Conservation (phyloP, 768 basidiomycete genomes). For the Agrocybe chaxingu region DNA sequence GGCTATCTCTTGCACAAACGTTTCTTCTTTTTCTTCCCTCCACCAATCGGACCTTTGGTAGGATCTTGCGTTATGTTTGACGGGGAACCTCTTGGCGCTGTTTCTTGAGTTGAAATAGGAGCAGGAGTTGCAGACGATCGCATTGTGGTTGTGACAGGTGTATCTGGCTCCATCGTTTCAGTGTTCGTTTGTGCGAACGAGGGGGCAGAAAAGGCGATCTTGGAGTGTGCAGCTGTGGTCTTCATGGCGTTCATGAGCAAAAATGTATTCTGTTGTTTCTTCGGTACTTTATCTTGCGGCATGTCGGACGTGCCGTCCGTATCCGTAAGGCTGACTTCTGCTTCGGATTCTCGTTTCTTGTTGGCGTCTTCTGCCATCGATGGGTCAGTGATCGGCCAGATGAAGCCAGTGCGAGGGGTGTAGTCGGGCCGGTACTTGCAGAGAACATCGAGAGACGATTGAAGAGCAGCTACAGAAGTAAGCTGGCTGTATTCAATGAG, state of each 20-base stretch:
- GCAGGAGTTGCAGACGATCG: constrained; percentile 40
- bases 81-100: constrained; percentile 31
- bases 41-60: constrained; percentile 45
- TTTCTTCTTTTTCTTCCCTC: constrained; percentile 74
- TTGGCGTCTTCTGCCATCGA: constrained; percentile 29
- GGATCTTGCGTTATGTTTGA: constrained; percentile 41
- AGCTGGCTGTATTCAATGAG: constrained; percentile 37
- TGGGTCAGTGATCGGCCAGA: constrained; percentile 77
- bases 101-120: constrained; percentile 27
- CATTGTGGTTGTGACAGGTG: constrained; percentile 27
- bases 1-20: constrained; percentile 39
- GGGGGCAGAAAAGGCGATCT: constrained; percentile 42
- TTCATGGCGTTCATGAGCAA: constrained; percentile 78
- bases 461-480: constrained; percentile 66
- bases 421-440: constrained; percentile 76
- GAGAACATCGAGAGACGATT: constrained; percentile 73
- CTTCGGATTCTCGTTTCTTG: constrained; percentile 24
- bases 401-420: constrained; percentile 78
- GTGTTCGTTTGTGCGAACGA: constrained; percentile 22
- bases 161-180: constrained; percentile 27
- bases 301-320: constrained; percentile 13
- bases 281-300: constrained; percentile 28
- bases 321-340: constrained; percentile 8
- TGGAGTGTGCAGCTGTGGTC: constrained; percentile 71
- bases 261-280: constrained; percentile 64